Conservation (phyloP, 441 rosid species). For the Corymbia calophylla region DNA sequence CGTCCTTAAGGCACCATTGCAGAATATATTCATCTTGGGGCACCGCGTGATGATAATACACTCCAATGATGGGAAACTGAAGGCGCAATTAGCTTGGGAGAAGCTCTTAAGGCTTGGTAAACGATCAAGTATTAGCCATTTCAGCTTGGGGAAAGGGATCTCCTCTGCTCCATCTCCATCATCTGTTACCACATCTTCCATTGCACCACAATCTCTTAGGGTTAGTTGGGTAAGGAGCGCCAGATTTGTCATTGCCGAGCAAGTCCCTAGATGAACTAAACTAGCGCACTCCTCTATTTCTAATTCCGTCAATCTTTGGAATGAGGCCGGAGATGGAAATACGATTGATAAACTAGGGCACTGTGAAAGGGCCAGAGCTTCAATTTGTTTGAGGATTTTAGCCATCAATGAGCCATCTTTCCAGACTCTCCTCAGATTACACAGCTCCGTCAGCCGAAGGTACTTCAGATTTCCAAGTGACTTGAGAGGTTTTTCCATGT, state of each 20-base stretch:
- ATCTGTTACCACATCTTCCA: not conserved
- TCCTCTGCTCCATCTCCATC: not conserved
- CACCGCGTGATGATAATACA: accelerated
- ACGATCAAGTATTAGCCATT: accelerated
- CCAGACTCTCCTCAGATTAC: too few species aligned
- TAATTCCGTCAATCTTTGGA: not conserved
- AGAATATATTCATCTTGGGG: not conserved
- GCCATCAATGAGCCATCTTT: too few species aligned
- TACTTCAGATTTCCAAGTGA: too few species aligned
- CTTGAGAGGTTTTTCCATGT: too few species aligned
- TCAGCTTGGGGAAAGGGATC: not conserved
- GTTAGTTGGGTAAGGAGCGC: accelerated
- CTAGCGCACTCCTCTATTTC: not conserved
- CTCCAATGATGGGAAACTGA: not conserved
- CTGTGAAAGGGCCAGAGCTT: accelerated
- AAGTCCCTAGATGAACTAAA: not conserved
- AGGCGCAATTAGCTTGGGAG: not conserved
- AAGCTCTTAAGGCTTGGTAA: not conserved
- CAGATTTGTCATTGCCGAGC: not conserved
- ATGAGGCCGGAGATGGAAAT: not conserved
- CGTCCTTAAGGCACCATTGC: not conserved
- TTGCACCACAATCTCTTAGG: not conserved
- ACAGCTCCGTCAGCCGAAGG: accelerated
- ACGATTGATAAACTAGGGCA: not conserved
- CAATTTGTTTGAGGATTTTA: too few species aligned